Base-by-base conservation (phyloP, 495 filamentous ascomycete genomes). In the Oidiodendron maius region DNA sequence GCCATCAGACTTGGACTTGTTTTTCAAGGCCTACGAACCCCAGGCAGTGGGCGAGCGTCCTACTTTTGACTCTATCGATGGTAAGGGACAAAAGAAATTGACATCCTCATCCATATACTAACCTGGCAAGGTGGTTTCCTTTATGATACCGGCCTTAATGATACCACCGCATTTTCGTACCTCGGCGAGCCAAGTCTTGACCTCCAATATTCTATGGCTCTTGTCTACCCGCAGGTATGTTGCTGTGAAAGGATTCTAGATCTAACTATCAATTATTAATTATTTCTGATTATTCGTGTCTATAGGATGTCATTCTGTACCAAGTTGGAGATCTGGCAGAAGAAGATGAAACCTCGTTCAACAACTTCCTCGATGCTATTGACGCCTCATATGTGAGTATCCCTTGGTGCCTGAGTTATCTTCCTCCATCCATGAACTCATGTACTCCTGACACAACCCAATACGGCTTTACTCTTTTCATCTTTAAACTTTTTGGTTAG, bases 371-470 rank as follows among this genome's bases (percentile, higher is more conserved):
- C 50, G 75, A 83, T 55, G 78, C 79, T 10, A 70, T 86, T 21
- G 81, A 84, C 56, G 81, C 74, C n/a, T 74, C 69, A 20, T 84
- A 84, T 63, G n/a, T n/a, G n/a, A n/a, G n/a, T n/a, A n/a, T n/a
- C n/a, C n/a, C n/a, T n/a, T n/a, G n/a, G n/a, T n/a, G n/a, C n/a
- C n/a, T n/a, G n/a, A n/a, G n/a, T n/a, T n/a, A n/a, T n/a, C n/a
- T n/a, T n/a, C n/a, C n/a, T n/a, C n/a, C n/a, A n/a, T n/a, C n/a
- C n/a, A n/a, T n/a, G n/a, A n/a, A n/a, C n/a, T n/a, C n/a, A n/a
- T n/a, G n/a, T n/a, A n/a, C n/a, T n/a, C n/a, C n/a, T n/a, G n/a
- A n/a, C n/a, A n/a, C n/a, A n/a, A n/a, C n/a, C n/a, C n/a, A n/a
- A n/a, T n/a, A n/a, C n/a, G n/a, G n/a, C n/a, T n/a, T n/a, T n/a